Conservation (phyloP, 345 rosid genomes). For the Gossypium bickii region DNA sequence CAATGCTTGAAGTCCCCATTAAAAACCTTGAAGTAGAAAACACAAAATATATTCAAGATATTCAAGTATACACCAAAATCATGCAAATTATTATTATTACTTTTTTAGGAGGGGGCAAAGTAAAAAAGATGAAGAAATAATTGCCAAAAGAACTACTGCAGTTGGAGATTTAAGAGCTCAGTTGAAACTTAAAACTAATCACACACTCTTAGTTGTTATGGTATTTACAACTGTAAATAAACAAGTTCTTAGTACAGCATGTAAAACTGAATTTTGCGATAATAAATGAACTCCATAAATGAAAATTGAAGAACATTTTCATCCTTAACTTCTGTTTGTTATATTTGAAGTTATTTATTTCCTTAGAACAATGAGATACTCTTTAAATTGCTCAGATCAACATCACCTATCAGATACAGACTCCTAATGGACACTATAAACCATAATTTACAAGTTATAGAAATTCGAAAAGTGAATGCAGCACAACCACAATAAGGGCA, state of each 20-base stretch:
- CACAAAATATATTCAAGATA: not conserved
- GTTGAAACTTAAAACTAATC: not conserved
- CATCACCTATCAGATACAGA: not conserved
- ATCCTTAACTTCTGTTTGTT: not conserved
- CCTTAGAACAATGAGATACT: not conserved
- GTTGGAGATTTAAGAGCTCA: not conserved
- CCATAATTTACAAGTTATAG: not conserved
- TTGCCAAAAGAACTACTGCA: no score
- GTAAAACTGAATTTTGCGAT: not conserved
- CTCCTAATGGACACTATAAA: not conserved
- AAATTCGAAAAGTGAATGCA: not conserved
- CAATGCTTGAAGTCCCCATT: slow-evolving; percentile 84
- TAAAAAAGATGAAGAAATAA: no score
- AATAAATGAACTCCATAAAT: not conserved
- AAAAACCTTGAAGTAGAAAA: slow-evolving; percentile 53
- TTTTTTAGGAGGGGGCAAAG: no score
- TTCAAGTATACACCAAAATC: not conserved
- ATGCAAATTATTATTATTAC: no score
- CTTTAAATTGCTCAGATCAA: not conserved
- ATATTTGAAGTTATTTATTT: not conserved
- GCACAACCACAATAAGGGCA: not conserved
- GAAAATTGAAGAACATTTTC: not conserved
- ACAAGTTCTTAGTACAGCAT: not conserved
- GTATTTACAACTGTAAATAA: not conserved
- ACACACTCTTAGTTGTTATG: not conserved